phyloP scores from a whole-genome alignment of 768 basidiomycete species.

The Amanita exitialis region DNA sequence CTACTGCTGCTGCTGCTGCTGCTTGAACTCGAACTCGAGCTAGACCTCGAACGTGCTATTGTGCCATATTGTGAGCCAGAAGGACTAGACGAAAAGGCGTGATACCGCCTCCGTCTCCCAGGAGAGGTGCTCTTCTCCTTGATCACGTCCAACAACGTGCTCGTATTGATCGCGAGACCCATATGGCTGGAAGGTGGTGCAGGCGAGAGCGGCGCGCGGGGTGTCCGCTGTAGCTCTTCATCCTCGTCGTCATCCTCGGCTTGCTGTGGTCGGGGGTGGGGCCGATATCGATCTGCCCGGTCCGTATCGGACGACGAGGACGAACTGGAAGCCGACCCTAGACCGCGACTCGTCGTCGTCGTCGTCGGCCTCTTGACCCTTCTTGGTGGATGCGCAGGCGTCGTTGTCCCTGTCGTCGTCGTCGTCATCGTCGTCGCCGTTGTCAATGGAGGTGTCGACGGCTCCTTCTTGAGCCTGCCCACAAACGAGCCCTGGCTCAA shows the following conservation, averaged over 20 bases:
- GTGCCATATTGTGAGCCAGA: not conserved
- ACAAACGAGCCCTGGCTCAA: conserved; percentile 8
- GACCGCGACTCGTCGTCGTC: too few species aligned
- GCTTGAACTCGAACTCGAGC: not conserved
- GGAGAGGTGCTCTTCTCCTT: conserved; percentile 17
- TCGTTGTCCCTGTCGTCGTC: not conserved
- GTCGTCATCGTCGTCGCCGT: not conserved
- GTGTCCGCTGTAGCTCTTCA: not conserved
- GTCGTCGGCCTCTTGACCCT: not conserved
- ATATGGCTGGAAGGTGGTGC: not conserved
- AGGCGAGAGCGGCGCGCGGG: not conserved
- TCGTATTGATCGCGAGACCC: not conserved
- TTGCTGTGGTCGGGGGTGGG: too few species aligned
- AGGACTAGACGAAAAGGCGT: not conserved
- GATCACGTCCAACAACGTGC: conserved; percentile 13
- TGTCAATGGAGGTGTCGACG: not conserved
- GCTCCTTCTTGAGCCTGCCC: conserved; percentile 2
- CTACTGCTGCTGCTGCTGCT: not conserved
- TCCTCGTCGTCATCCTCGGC: not conserved
- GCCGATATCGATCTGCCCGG: not conserved
- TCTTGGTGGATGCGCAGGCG: conserved; percentile 1
- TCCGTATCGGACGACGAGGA: not conserved
- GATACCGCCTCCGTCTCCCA: not conserved
- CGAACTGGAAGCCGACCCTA: not conserved
- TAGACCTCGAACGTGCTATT: not conserved